These are phyloP conservation scores for Cladosporium cucumerinum DNA, from an alignment of 2,329 filamentous ascomycete genomes.

Conservation along the genomic window DNA sequence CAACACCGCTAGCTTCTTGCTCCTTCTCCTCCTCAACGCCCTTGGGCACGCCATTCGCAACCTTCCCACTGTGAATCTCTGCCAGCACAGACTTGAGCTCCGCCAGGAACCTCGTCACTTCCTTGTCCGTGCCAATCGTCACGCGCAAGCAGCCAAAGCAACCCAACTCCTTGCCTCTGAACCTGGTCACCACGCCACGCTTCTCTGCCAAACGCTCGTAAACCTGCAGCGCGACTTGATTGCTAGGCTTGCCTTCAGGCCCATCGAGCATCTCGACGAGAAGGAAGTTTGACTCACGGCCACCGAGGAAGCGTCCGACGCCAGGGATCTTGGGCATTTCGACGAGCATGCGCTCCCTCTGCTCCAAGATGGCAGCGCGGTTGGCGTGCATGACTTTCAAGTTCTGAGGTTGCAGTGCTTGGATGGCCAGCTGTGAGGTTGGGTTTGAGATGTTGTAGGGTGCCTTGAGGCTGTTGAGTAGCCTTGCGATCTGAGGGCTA, in stretches of 20 bases:
- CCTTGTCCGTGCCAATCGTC: slow-evolving; percentile 84
- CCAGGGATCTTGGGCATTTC: slow-evolving; percentile 74
- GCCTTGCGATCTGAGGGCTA: slow-evolving; percentile 65
- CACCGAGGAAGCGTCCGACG: slow-evolving; percentile 77
- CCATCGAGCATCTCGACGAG: slow-evolving; percentile 81
- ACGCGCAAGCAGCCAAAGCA: slow-evolving; percentile 86
- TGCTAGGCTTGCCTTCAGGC: slow-evolving; percentile 68
- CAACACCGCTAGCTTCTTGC: slow-evolving; percentile 47
- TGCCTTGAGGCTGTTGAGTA: slow-evolving; percentile 91
- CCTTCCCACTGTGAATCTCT: slow-evolving; percentile 44
- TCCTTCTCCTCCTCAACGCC: slow-evolving; percentile 46
- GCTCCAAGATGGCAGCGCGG: slow-evolving; percentile 64
- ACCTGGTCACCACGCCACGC: slow-evolving; percentile 86
- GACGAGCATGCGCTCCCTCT: slow-evolving; percentile 70
- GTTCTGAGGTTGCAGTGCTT: slow-evolving; percentile 66
- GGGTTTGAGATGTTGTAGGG: slow-evolving; percentile 94
- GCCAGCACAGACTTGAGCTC: slow-evolving; percentile 58
- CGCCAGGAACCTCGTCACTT: slow-evolving; percentile 74
- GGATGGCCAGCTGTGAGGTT: slow-evolving; percentile 74
- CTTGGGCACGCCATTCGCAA: slow-evolving; percentile 28
- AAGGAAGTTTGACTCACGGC: slow-evolving; percentile 80
- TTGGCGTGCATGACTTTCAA: slow-evolving; percentile 70
- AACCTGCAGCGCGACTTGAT: slow-evolving; percentile 69
- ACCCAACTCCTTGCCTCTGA: slow-evolving; percentile 87
- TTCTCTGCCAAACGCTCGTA: slow-evolving; percentile 84